A percentile compares a stretch with the other conserved stretches of the same genome.
Conservation (phyloP, 1,284 basidiomycete species). For the Puccinia sorghi region DNA sequence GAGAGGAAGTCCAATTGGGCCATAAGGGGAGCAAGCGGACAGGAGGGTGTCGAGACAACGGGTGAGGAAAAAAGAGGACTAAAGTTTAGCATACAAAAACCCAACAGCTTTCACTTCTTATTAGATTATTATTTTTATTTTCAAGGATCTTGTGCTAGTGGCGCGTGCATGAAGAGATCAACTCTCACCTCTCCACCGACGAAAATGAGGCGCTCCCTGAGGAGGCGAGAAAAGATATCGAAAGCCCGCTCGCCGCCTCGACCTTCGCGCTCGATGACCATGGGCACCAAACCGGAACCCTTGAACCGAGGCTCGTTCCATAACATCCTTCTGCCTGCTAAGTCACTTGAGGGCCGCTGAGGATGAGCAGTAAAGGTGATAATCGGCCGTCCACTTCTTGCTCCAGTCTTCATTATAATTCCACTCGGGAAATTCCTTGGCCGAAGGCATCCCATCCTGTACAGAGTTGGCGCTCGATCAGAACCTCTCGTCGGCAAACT, state of each 20-base stretch:
- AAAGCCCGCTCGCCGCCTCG: conserved; percentile 82
- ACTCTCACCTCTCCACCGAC: conserved; percentile 80
- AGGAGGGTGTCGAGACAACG: conserved; percentile 11
- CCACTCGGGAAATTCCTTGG: neutral
- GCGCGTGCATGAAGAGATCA: conserved; percentile 31
- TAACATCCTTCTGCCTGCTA: neutral
- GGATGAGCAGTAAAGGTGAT: too few relatives aligned
- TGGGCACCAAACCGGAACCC: conserved; percentile 68
- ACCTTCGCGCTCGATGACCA: conserved; percentile 88
- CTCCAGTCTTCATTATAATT: neutral
- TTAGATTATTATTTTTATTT: neutral
- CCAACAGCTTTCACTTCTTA: neutral
- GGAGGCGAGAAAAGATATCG: conserved; percentile 86
- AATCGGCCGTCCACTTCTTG: too few relatives aligned
- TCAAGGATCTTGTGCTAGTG: too few relatives aligned
- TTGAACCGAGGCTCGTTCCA: neutral
- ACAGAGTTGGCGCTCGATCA: too few relatives aligned
- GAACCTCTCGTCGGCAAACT: too few relatives aligned
- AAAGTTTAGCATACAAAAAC: conserved; percentile 38
- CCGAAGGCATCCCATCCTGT: neutral
- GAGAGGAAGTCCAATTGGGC: too few relatives aligned
- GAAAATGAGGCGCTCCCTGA: conserved; percentile 89
- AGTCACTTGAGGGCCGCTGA: neutral
- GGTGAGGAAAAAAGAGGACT: conserved; percentile 36
- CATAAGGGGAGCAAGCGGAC: too few relatives aligned